Evolutionary conservation across 306 rosid genomes (phyloP).

Genomic region (Lagenaria siceraria): DNA sequence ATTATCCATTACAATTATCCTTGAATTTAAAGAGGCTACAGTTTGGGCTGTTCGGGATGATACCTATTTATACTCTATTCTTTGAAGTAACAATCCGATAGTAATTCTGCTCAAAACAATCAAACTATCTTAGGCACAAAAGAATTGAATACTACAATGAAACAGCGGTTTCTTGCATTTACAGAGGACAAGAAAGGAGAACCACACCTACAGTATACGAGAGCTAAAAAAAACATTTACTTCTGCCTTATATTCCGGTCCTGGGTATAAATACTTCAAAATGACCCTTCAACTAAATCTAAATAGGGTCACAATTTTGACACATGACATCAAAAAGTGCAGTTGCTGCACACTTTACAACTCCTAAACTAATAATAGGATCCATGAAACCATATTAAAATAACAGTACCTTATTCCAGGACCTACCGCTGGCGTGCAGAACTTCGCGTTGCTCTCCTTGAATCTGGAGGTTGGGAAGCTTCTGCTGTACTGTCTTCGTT

Average conservation of each 20-base stretch:
- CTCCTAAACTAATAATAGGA: not conserved
- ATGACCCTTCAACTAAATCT: not conserved
- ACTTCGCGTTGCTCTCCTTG: slow-evolving; percentile 26
- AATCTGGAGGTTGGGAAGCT: slow-evolving; percentile 14
- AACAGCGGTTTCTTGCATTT: not conserved
- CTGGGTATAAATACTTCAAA: not conserved
- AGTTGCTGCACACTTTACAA: not conserved
- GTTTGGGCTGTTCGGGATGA: not conserved
- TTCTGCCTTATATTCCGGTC: not conserved
- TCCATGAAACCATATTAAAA: not conserved
- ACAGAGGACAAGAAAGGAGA: not conserved
- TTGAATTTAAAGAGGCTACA: not conserved
- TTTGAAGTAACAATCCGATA: not conserved
- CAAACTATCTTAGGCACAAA: not conserved
- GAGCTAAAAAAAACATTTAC: not conserved
- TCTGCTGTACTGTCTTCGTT: slow-evolving; percentile 24
- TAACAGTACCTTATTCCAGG: not conserved
- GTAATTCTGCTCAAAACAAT: not conserved
- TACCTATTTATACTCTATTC: not conserved
- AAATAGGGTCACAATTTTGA: not conserved
- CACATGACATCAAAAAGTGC: not conserved
- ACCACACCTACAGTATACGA: not conserved
- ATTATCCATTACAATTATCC: too few species aligned
- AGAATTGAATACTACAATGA: not conserved
- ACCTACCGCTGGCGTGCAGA: slow-evolving; percentile 1